Conservation (phyloP, 2,329 filamentous ascomycete genomes). For the Penicillium sp. region DNA sequence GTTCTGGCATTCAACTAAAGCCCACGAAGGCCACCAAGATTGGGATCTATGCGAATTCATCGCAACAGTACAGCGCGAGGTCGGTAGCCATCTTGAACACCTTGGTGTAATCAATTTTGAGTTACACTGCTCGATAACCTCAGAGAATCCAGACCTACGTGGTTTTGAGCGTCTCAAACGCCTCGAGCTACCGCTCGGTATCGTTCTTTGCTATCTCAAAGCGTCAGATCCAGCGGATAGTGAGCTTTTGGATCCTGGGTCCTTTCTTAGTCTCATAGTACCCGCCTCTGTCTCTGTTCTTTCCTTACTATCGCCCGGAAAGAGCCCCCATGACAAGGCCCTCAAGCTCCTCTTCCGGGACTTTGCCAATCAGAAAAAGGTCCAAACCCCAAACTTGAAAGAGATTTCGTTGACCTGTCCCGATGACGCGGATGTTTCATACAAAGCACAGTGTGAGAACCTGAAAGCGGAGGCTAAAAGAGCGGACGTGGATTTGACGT, state of each 20-base stretch:
- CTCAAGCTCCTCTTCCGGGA: constrained; percentile 27
- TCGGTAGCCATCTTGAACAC: constrained; percentile 28
- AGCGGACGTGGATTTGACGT: neutral
- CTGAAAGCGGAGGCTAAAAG: constrained; percentile 4
- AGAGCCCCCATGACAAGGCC: constrained; percentile 22
- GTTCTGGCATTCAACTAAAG: constrained; percentile 10
- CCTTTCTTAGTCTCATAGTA: constrained; percentile 20
- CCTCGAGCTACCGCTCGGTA: constrained; percentile 26
- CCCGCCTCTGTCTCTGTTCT: constrained; percentile 24
- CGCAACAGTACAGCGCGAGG: constrained; percentile 25
- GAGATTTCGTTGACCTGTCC: constrained; percentile 7
- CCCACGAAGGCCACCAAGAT: constrained; percentile 12
- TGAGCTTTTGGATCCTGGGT: neutral
- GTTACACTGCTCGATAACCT: constrained; percentile 23
- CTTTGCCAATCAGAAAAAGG: constrained; percentile 24
- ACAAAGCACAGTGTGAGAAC: constrained; percentile 9
- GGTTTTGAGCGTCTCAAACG: constrained; percentile 25
- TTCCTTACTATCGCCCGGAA: constrained; percentile 19
- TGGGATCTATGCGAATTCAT: constrained; percentile 33
- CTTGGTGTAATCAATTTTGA: constrained; percentile 23
- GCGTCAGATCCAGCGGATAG: constrained; percentile 7
- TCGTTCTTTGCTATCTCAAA: constrained; percentile 25
- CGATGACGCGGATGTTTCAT: constrained; percentile 5
- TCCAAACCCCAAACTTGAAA: constrained; percentile 5
- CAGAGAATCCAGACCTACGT: constrained; percentile 28